These are phyloP conservation scores for Rhizophlyctis rosea DNA, from an alignment of 192 early-diverging fungal genomes.

Conservation along the genomic window DNA sequence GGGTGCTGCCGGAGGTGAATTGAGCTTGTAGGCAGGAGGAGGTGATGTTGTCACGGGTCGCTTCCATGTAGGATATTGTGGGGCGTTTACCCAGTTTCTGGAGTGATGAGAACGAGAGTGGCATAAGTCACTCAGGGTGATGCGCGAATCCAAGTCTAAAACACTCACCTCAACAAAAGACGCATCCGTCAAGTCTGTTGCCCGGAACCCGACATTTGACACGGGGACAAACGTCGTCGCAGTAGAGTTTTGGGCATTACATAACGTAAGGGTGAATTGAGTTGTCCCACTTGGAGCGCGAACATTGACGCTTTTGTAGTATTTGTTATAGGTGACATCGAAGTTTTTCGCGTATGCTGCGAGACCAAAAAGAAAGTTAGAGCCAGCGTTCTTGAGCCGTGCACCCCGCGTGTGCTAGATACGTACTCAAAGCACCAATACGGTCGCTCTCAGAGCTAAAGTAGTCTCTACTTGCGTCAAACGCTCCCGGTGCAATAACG, in stretches of 20 bases:
- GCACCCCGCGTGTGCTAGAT: too few species aligned
- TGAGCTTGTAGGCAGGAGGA: slow-evolving; percentile 13
- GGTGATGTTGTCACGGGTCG: background rate
- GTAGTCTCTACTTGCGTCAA: too few species aligned
- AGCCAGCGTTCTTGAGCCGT: too few species aligned
- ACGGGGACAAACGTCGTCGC: slow-evolving; percentile 13
- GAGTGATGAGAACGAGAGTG: too few species aligned
- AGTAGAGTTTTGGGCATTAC: slow-evolving; percentile 7
- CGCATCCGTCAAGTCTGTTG: slow-evolving; percentile 2
- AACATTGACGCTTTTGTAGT: slow-evolving; percentile 17
- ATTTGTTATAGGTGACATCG: slow-evolving; percentile 15
- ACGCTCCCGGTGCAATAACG: too few species aligned
- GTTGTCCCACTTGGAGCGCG: background rate
- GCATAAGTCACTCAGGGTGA: background rate
- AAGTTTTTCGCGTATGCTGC: slow-evolving; percentile 22
- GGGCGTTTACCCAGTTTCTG: slow-evolving; percentile 9
- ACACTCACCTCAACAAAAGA: slow-evolving; percentile 16
- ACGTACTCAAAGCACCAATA: too few species aligned
- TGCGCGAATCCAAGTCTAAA: background rate
- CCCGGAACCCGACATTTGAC: background rate
- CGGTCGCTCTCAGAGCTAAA: too few species aligned
- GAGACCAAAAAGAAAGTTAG: background rate
- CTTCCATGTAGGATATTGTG: background rate
- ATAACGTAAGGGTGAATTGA: slow-evolving; percentile 13
- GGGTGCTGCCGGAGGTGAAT: background rate